phyloP scores from a whole-genome alignment of 331 rosid genomes.

The Pyrus hybrid region DNA sequence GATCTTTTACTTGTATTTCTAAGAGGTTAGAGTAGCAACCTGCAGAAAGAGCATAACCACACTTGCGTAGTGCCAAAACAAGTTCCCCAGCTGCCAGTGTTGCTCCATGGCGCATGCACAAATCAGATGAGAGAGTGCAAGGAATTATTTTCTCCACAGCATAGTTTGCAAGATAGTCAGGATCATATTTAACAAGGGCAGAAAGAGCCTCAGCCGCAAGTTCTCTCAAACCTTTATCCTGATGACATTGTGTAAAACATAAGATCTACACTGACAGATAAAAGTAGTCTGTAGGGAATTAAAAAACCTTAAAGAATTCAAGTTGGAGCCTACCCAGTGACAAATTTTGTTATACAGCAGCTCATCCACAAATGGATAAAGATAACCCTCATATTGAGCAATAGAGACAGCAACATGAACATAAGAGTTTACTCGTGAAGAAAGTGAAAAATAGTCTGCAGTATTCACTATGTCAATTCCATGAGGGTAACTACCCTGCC shows the following conservation, averaged over 20 bases:
- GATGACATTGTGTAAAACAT: constrained; percentile 5
- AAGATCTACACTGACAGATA: neutral
- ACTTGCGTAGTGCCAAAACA: constrained; percentile 60
- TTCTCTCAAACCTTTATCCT: constrained; percentile 97
- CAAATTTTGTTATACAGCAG: constrained; percentile 77
- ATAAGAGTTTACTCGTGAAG: constrained; percentile 74
- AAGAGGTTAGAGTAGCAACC: constrained; percentile 45
- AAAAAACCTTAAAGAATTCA: neutral
- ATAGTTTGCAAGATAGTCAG: constrained; percentile 52
- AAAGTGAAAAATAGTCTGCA: constrained; percentile 92
- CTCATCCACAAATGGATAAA: constrained; percentile 67
- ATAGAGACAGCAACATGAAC: constrained; percentile 68
- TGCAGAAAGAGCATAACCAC: constrained; percentile 51
- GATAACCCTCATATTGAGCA: constrained; percentile 84
- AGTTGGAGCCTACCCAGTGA: constrained; percentile 78
- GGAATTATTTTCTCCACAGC: constrained; percentile 72
- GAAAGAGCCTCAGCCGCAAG: constrained; percentile 86
- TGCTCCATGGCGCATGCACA: constrained; percentile 97
- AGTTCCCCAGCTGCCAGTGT: constrained; percentile 81
- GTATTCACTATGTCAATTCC: constrained; percentile 94
- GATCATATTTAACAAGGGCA: constrained; percentile 73
- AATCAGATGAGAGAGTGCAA: constrained; percentile 83
- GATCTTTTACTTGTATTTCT: neutral
- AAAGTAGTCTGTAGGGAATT: neutral
- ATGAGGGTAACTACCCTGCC: constrained; percentile 92